A percentile compares a stretch with the other conserved stretches of the same genome.
phyloP scores from a whole-genome alignment of 805 yeast species.

The Kluyveromyces dobzhanskii region DNA sequence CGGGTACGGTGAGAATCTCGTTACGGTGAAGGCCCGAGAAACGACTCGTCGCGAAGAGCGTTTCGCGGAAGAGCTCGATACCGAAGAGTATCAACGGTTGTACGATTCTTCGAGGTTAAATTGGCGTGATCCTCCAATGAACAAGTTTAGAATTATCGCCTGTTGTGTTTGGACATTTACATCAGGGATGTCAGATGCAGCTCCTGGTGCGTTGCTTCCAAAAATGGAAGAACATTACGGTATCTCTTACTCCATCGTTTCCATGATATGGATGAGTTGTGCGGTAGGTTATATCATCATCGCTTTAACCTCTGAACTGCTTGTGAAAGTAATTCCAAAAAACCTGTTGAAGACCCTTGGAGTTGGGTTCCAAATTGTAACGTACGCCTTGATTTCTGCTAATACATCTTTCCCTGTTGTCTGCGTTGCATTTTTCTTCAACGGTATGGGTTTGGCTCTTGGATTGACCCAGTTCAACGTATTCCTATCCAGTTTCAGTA shows the following conservation, averaged over 20 bases:
- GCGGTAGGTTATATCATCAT: constrained; percentile 47
- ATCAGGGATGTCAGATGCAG: constrained; percentile 45
- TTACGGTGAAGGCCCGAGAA: not conserved
- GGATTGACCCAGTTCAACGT: constrained; percentile 44
- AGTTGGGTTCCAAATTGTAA: constrained; percentile 28
- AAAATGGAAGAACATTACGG: constrained; percentile 41
- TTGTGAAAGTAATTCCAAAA: constrained; percentile 36
- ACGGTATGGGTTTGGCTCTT: constrained; percentile 50
- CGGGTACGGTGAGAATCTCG: constrained; percentile 6
- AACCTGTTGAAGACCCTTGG: constrained; percentile 36
- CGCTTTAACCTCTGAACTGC: constrained; percentile 40
- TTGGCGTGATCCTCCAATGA: constrained; percentile 34
- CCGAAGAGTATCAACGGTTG: constrained; percentile 7
- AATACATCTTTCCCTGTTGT: constrained; percentile 44
- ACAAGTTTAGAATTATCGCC: constrained; percentile 35
- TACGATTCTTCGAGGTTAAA: constrained; percentile 31
- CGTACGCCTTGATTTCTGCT: constrained; percentile 39
- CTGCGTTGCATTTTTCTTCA: constrained; percentile 43
- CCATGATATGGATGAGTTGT: constrained; percentile 49
- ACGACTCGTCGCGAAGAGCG: not conserved
- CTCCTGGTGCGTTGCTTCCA: constrained; percentile 55
- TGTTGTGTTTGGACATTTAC: constrained; percentile 34
- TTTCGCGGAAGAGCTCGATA: constrained; percentile 1
- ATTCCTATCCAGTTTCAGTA: constrained; percentile 40
- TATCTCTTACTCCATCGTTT: constrained; percentile 44